A percentile compares a stretch with the other conserved stretches of the same genome.
These are phyloP conservation scores for Mesembryanthemum crystallinum DNA, from an alignment of 148 eudicot species.

Conservation along the genomic window DNA sequence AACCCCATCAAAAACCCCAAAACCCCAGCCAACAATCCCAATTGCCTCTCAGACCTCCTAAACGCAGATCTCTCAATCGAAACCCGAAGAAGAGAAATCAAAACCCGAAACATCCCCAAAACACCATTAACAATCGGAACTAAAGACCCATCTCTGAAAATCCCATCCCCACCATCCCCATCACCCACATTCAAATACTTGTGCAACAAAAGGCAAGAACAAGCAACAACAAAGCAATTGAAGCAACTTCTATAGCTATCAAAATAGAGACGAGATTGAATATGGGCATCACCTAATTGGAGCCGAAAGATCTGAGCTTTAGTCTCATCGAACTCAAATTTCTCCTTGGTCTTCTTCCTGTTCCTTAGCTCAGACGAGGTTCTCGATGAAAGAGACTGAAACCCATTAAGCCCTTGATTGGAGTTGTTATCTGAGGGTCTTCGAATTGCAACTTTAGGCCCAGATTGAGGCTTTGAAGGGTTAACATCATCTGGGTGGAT, in stretches of 20 bases:
- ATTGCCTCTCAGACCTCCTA: slow-evolving; percentile 64
- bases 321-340: slow-evolving; percentile 78
- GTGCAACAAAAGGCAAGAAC: slow-evolving; percentile 48
- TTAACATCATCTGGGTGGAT: slow-evolving; percentile 93
- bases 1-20: slow-evolving; percentile 54
- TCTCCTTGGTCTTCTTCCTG: slow-evolving; percentile 65
- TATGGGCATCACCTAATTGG: slow-evolving; percentile 70
- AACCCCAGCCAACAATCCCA: slow-evolving; percentile 51
- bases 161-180: slow-evolving; percentile 51
- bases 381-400: slow-evolving; percentile 41
- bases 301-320: slow-evolving; percentile 99
- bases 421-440: slow-evolving; percentile 51
- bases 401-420: slow-evolving; percentile 33
- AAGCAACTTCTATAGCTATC: slow-evolving; percentile 50
- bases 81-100: slow-evolving; percentile 50
- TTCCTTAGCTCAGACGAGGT: slow-evolving; percentile 52
- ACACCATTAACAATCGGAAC: slow-evolving; percentile 58
- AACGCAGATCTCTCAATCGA: slow-evolving; percentile 76
- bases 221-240: slow-evolving; percentile 42
- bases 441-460: slow-evolving; percentile 63
- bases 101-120: slow-evolving; percentile 46
- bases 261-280: slow-evolving; percentile 58
- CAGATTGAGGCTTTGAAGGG: slow-evolving; percentile 46
- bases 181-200: slow-evolving; percentile 32
- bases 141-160: slow-evolving; percentile 55